A percentile compares a stretch with the other conserved stretches of the same genome.
These are phyloP conservation scores for Hortaea sp. DNA, from an alignment of 2,329 filamentous ascomycete genomes.

Conservation along the genomic window DNA sequence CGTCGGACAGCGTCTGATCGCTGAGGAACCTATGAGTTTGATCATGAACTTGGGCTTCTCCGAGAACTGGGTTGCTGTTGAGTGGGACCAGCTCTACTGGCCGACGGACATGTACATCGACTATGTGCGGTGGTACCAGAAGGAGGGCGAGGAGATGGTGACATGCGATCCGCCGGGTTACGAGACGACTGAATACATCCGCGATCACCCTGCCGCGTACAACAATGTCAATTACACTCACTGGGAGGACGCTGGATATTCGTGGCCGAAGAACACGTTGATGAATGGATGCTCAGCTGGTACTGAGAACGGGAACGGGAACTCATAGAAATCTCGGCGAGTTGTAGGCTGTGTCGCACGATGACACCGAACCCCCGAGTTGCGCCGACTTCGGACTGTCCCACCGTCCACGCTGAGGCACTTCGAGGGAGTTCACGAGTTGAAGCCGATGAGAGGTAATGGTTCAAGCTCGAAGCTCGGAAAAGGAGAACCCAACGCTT, in stretches of 20 bases:
- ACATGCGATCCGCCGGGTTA: constrained; percentile 47
- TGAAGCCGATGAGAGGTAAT: too few relatives aligned
- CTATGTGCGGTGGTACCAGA: constrained; percentile 47
- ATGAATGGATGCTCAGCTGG: constrained; percentile 28
- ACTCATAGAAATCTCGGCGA: too few relatives aligned
- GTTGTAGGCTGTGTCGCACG: too few relatives aligned
- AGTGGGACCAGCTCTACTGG: constrained; percentile 36
- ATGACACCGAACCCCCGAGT: too few relatives aligned
- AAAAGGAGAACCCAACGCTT: too few relatives aligned
- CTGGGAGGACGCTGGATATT: constrained; percentile 28
- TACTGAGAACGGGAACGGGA: too few relatives aligned
- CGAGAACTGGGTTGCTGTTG: constrained; percentile 39
- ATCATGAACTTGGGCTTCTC: constrained; percentile 45
- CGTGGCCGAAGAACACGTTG: constrained; percentile 35
- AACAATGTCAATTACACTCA: constrained; percentile 43
- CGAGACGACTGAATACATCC: constrained; percentile 43
- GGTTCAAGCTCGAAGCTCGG: too few relatives aligned
- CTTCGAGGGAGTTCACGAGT: too few relatives aligned
- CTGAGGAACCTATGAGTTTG: constrained; percentile 45
- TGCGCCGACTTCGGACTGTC: too few relatives aligned
- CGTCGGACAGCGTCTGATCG: constrained; percentile 37
- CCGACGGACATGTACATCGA: constrained; percentile 45
- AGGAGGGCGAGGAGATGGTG: constrained; percentile 35
- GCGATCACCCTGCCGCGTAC: constrained; percentile 38
- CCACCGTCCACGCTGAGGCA: too few relatives aligned